Evolutionary conservation across 345 rosid species (phyloP).

Genomic region (Aurinia saxatilis): DNA sequence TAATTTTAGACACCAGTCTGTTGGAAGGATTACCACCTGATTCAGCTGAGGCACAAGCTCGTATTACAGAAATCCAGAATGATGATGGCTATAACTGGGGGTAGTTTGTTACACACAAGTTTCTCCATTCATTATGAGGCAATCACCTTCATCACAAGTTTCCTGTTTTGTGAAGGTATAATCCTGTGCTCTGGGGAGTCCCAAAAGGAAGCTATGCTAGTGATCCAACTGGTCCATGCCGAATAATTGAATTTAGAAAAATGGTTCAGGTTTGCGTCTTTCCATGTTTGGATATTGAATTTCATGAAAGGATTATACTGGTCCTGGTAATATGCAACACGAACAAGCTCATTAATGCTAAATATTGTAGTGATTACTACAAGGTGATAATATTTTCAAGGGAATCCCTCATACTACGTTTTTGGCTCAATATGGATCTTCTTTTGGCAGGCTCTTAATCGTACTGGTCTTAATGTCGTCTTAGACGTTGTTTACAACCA

Average conservation of each 20-base stretch:
- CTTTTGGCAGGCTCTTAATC: constrained; percentile 56
- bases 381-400: constrained; percentile 7
- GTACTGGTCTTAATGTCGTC: constrained; percentile 60
- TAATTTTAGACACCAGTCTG: constrained; percentile 51
- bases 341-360: not conserved
- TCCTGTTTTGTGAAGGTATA: constrained; percentile 53
- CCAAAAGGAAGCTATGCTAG: constrained; percentile 98
- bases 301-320: not conserved
- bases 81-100: constrained; percentile 97
- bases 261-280: constrained; percentile 77
- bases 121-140: constrained; percentile 15
- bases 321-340: not conserved
- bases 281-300: not conserved
- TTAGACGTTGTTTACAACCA: constrained; percentile 96
- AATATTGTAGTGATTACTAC: not conserved
- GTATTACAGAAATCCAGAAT: constrained; percentile 56
- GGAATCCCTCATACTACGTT: not conserved
- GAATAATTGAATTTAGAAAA: constrained; percentile 74
- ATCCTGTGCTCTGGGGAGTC: constrained; percentile 95
- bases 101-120: constrained; percentile 36
- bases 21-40: constrained; percentile 70
- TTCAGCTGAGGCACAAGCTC: constrained; percentile 78
- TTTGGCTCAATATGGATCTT: constrained; percentile 8
- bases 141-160: constrained; percentile 7
- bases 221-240: constrained; percentile 62